These are phyloP conservation scores for Micractinium sp. DNA, from an alignment of 139 green algal species.

Conservation along the genomic window DNA sequence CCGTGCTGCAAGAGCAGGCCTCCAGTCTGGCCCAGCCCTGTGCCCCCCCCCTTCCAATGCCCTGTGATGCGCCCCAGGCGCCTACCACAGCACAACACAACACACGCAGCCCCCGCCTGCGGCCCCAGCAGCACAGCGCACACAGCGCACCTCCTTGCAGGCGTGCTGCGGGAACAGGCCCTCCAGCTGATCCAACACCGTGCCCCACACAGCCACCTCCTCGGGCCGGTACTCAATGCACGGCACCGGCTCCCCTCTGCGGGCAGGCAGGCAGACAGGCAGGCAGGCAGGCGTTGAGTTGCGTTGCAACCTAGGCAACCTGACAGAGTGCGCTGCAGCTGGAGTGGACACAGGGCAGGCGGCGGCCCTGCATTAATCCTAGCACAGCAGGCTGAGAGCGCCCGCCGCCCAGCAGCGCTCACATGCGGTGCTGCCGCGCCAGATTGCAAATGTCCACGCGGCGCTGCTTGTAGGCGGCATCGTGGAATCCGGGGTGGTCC, in stretches of 20 bases:
- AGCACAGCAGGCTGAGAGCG: neutral
- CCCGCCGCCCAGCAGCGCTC: conserved; percentile 2
- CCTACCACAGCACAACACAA: neutral
- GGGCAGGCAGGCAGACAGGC: neutral
- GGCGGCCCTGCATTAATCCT: neutral
- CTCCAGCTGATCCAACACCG: conserved; percentile 70
- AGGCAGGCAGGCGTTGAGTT: neutral
- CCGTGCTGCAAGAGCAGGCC: no score
- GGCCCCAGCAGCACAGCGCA: neutral
- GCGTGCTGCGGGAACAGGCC: conserved; percentile 77
- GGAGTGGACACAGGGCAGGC: neutral
- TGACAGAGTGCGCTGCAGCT: neutral
- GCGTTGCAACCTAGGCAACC: neutral
- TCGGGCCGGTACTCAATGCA: conserved; percentile 75
- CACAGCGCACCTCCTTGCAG: conserved; percentile 58
- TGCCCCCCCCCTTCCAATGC: conserved; percentile 34
- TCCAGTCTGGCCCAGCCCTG: no score
- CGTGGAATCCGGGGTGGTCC: conserved; percentile 67
- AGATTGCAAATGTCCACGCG: conserved; percentile 70
- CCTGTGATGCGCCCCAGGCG: neutral
- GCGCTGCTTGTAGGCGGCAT: conserved; percentile 81
- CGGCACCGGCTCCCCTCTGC: conserved; percentile 78
- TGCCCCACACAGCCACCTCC: conserved; percentile 77
- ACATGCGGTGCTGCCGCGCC: conserved; percentile 72
- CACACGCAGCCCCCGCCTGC: no score